Evolutionary conservation across 768 basidiomycete species (phyloP).

Genomic region (Phanerochaete carnosa): DNA sequence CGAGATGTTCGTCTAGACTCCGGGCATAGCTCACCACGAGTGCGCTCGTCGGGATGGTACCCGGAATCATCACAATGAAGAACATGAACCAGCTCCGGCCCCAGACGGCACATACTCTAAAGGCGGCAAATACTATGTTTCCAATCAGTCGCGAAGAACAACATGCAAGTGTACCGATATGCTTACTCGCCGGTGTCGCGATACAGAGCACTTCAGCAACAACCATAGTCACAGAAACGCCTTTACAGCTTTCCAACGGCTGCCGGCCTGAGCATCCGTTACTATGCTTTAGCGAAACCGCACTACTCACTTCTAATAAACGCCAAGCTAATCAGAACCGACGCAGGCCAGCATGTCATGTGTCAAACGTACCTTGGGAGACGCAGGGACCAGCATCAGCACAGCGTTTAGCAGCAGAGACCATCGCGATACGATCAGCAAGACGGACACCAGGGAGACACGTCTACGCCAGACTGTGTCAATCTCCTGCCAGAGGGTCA

Average conservation of each 20-base stretch:
- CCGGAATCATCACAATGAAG: neutral
- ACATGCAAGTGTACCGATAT: too few species aligned
- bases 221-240: too few species aligned
- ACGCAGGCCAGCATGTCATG: neutral
- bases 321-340: neutral
- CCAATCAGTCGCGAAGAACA: too few species aligned
- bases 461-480: neutral
- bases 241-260: too few species aligned
- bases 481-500: neutral
- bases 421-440: neutral
- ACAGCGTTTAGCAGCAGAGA: neutral
- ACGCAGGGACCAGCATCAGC: neutral
- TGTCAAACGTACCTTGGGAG: neutral
- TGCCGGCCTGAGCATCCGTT: too few species aligned
- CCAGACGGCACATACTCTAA: neutral
- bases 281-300: neutral
- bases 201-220: too few species aligned
- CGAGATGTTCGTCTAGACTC: neutral
- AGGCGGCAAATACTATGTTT: too few species aligned
- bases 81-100: neutral
- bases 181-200: too few species aligned
- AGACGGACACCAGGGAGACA: neutral
- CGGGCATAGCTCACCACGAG: neutral
- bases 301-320: neutral
- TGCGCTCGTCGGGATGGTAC: neutral